Percentiles rank a stretch among this genome's conserved stretches.
phyloP scores from a whole-genome alignment of 2,329 filamentous ascomycete genomes.

The Ophiostoma tasmaniense region DNA sequence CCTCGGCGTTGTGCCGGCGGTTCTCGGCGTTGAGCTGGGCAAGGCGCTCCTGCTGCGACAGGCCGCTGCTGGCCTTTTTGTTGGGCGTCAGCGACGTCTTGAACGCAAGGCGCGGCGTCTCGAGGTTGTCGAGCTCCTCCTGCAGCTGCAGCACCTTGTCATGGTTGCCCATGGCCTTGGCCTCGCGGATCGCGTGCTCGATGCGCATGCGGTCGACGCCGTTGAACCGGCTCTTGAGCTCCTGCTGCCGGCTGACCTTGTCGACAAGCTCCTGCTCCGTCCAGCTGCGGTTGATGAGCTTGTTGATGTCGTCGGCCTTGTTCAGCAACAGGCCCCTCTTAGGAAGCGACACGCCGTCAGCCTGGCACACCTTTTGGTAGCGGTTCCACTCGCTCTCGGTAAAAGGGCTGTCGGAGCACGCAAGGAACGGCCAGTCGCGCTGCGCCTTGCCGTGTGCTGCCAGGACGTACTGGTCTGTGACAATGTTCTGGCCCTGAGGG shows the following conservation, averaged over 20 bases:
- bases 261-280: conserved; percentile 74
- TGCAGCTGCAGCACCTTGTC: conserved; percentile 46
- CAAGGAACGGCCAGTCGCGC: conserved; percentile 81
- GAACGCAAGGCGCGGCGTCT: conserved; percentile 65
- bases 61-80: conserved; percentile 37
- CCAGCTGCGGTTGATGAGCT: conserved; percentile 69
- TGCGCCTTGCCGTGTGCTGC: conserved; percentile 76
- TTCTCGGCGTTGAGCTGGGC: conserved; percentile 78
- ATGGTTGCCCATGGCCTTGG: conserved; percentile 54
- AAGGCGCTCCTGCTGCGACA: conserved; percentile 70
- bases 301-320: conserved; percentile 76
- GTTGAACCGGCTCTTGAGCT: conserved; percentile 57
- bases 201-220: conserved; percentile 61
- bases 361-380: conserved; percentile 65
- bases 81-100: conserved; percentile 51
- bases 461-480: conserved; percentile 77
- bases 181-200: conserved; percentile 56
- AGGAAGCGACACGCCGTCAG: conserved; percentile 64
- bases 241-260: conserved; percentile 64
- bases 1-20: conserved; percentile 74
- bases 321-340: conserved; percentile 58
- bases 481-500: conserved; percentile 63
- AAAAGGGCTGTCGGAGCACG: conserved; percentile 76
- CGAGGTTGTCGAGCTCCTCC: conserved; percentile 53
- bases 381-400: conserved; percentile 61